A percentile compares a stretch with the other conserved stretches of the same genome.
These are phyloP conservation scores for Penstemon davidsonii DNA, from an alignment of 257 asterid genomes.

Conservation along the genomic window DNA sequence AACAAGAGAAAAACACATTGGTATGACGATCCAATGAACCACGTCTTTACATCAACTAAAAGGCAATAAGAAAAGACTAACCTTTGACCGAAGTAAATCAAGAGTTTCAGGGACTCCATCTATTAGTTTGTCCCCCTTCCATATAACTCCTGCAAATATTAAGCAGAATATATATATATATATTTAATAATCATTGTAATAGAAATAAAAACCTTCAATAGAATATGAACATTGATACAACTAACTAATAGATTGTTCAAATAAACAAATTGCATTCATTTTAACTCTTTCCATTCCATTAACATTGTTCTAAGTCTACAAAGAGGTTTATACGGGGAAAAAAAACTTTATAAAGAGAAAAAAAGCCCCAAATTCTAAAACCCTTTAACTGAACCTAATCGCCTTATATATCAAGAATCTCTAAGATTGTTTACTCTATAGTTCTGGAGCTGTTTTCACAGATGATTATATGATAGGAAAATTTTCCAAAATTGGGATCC, in stretches of 20 bases:
- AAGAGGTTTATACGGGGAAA: too few relatives aligned
- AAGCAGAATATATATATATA: slow-evolving; percentile 15
- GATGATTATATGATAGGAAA: not conserved
- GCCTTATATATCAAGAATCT: not conserved
- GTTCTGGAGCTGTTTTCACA: not conserved
- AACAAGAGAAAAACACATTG: slow-evolving; percentile 20
- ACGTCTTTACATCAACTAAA: slow-evolving; percentile 11
- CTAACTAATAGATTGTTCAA: not conserved
- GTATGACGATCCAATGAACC: slow-evolving; percentile 15
- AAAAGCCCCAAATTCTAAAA: not conserved
- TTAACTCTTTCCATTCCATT: not conserved
- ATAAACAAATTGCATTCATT: not conserved
- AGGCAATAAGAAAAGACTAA: slow-evolving; percentile 30
- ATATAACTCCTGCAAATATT: slow-evolving; percentile 72
- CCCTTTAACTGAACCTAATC: not conserved
- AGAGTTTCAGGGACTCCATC: slow-evolving; percentile 99
- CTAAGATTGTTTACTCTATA: not conserved
- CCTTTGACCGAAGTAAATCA: slow-evolving; percentile 93
- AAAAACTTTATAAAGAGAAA: not conserved
- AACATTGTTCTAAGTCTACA: slow-evolving; percentile 7
- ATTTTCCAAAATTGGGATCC: not conserved
- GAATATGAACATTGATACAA: not conserved
- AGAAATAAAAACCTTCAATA: slow-evolving; percentile 1
- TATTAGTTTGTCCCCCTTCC: slow-evolving; percentile 96
- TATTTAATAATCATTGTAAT: not conserved